Percentiles rank a stretch among this genome's conserved stretches.
Evolutionary conservation across 179 eudicot genomes (phyloP).

Genomic region (Beta lomatogona): DNA sequence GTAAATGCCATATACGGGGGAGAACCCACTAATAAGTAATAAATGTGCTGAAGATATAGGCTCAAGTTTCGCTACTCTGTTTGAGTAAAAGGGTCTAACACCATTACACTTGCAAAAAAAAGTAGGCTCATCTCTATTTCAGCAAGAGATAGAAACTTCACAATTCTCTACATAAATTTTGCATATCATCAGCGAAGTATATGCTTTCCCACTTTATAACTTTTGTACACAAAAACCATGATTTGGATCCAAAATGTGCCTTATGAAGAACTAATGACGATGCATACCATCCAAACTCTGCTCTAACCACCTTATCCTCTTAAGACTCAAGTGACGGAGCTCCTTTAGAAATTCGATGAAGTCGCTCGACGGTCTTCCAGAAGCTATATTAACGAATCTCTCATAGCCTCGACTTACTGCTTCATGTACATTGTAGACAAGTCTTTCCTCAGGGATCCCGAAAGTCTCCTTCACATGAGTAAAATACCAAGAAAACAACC

Average conservation of each 20-base stretch:
- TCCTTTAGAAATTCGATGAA: constrained; percentile 38
- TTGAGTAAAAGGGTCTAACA: no score
- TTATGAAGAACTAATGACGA: no score
- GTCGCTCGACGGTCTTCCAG: constrained; percentile 24
- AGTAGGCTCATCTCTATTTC: no score
- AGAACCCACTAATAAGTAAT: no score
- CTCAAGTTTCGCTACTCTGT: no score
- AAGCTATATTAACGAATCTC: constrained; percentile 29
- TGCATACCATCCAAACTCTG: constrained; percentile 11
- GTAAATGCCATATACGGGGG: no score
- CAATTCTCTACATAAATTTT: no score
- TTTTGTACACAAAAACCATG: neutral
- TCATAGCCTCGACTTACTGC: constrained; percentile 32
- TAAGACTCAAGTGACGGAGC: constrained; percentile 33
- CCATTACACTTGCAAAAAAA: no score
- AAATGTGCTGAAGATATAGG: no score
- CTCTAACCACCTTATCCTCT: constrained; percentile 30
- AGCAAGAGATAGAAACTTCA: no score
- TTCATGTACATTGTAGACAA: constrained; percentile 16
- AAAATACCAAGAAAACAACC: constrained; percentile 38
- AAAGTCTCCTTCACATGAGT: constrained; percentile 28
- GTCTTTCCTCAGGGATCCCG: constrained; percentile 29
- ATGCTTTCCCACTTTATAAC: neutral
- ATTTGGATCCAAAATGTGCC: neutral
- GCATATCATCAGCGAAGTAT: no score